Conservation (phyloP, 768 basidiomycete species). For the Baorangia bicolor region DNA sequence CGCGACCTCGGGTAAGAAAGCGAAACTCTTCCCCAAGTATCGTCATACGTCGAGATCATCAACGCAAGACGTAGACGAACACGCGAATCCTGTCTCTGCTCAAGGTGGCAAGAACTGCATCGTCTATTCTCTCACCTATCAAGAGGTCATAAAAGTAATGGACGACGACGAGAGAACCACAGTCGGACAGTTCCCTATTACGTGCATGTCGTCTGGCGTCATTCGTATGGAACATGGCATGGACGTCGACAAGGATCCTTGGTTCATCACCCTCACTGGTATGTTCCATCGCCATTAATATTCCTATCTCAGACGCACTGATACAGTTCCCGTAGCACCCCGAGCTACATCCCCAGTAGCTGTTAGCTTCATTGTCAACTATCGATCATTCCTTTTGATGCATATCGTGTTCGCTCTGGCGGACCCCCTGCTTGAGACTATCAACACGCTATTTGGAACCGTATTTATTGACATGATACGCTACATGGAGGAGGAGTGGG, state of each 20-base stretch:
- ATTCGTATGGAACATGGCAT: conserved; percentile 21
- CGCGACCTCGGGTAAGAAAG: conserved; percentile 16
- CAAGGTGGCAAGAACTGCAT: conserved; percentile 23
- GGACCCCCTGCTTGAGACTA: conserved; percentile 15
- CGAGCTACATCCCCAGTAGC: conserved; percentile 19
- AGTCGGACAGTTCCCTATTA: conserved; percentile 3
- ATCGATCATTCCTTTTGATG: conserved; percentile 21
- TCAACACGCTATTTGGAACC: conserved; percentile 15
- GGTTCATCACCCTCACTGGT: conserved; percentile 6
- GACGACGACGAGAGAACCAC: not conserved
- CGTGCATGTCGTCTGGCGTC: conserved; percentile 13
- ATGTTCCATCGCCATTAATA: not conserved
- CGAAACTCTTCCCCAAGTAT: conserved; percentile 24
- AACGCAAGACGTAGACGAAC: conserved; percentile 11
- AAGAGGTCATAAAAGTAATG: conserved; percentile 3
- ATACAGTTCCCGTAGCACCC: conserved; percentile 3
- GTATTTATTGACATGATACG: conserved; percentile 23
- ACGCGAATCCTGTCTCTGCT: conserved; percentile 12
- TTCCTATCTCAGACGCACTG: not conserved
- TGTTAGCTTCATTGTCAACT: conserved; percentile 18
- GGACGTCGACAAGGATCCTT: conserved; percentile 15
- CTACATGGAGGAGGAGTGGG: conserved; percentile 23
- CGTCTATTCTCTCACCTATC: conserved; percentile 19
- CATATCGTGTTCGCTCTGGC: conserved; percentile 24
- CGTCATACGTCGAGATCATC: conserved; percentile 2